Evolutionary conservation across 2,329 filamentous ascomycete species (phyloP).

Genomic region (Parastagonospora avenae): DNA sequence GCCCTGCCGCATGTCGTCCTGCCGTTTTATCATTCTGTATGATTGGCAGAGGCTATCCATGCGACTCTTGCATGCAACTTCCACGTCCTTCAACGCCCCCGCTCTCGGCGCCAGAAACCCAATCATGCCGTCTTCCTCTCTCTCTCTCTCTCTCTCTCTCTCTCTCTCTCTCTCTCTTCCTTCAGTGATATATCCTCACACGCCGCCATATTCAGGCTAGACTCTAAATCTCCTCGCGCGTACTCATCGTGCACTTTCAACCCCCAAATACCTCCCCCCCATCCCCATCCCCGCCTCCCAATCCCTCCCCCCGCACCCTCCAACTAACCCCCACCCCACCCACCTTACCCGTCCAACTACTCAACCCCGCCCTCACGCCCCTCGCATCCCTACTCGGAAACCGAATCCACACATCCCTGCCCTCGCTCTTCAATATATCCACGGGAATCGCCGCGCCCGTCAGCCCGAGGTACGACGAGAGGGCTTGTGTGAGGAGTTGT

Average conservation of each 20-base stretch:
- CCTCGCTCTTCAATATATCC: slow-evolving; percentile 66
- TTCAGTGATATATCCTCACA: no score
- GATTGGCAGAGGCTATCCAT: not conserved
- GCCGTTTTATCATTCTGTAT: not conserved
- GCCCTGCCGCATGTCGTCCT: not conserved
- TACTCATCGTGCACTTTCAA: slow-evolving; percentile 1
- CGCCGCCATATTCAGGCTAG: not conserved
- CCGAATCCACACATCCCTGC: slow-evolving; percentile 28
- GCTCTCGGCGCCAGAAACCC: no score
- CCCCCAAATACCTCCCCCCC: slow-evolving; percentile 22
- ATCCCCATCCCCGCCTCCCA: slow-evolving; percentile 6
- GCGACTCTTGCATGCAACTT: not conserved
- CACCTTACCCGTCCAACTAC: slow-evolving; percentile 31
- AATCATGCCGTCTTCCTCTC: no score
- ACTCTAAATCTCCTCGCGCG: not conserved
- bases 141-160: no score
- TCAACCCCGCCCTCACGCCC: slow-evolving; percentile 28
- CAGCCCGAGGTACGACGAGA: slow-evolving; percentile 72
- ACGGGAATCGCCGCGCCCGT: slow-evolving; percentile 70
- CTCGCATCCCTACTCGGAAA: slow-evolving; percentile 34
- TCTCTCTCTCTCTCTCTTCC: no score
- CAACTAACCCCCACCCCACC: slow-evolving; percentile 31
- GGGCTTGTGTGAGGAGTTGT: slow-evolving; percentile 66
- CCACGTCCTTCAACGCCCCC: no score
- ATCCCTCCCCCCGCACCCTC: slow-evolving; percentile 29